Base-by-base conservation (phyloP, 106 monocot species). In the Dendrobium chrysotoxum region DNA sequence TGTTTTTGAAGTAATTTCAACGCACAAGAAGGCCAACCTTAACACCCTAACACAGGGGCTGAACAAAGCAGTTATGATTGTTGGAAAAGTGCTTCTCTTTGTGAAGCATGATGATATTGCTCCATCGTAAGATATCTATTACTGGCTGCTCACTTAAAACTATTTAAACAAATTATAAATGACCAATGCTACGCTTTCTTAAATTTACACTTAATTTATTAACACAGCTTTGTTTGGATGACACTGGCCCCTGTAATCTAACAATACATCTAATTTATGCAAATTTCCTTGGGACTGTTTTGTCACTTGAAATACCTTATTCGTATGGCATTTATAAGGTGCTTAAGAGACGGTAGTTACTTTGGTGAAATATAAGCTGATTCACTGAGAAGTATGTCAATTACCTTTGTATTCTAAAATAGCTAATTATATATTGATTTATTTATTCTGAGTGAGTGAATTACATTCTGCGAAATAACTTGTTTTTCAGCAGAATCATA, bases 41-140 rank as follows among this genome's bases (percentile, higher is more conserved):
- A 73, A 66, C 82, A 38, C 74, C 41, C 92, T 98, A n/a, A 58
- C 79, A 7, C 90, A 98, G 71, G 97, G 97, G 79, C 47, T 89
- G 45, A 98, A 95, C 85, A 91, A 84, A 73, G 71, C 82, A 30
- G 84, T 91, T 38, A 89, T 91, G 40, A 72, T 95, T 81, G 58
- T 83, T 53, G 92, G 86, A 72, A 94, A 86, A 88, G 86, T 94
- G 15, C 80, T 95, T 55, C 81, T 92, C 25, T 95, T 87, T 77
- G 75, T 98, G 58, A 92, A 92, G 72, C 91, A 98, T 84, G 97
- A 90, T 4, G 85, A 84, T 66, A 75, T 84, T 78, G 81, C 97
- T 80, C 97, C 94, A 55, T 58, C 94, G 97, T 98, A 78, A 92
- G 96, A 23, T 76, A 50, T 50, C 76, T 76, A 47, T 46, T 76